Percentiles rank a stretch among this genome's conserved stretches.
Conservation (phyloP, 73 alveolate genomes). For the Uronychia setigera region DNA sequence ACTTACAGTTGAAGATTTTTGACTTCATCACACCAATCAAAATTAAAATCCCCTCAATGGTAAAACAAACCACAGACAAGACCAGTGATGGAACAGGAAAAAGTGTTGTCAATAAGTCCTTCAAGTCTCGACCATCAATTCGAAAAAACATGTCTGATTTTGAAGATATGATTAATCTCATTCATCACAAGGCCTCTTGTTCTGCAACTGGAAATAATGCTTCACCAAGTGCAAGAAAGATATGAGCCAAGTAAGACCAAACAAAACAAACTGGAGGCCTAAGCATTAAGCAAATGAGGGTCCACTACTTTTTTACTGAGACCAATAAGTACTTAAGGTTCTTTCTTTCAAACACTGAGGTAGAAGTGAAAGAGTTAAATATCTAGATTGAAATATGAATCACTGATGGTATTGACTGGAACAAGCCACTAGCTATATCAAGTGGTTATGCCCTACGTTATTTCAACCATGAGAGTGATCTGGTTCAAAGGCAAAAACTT, state of each 20-base stretch:
- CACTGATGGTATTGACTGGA: constrained; percentile 82
- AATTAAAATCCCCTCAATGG: too few species aligned
- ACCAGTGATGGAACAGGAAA: too few species aligned
- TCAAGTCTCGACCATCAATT: too few species aligned
- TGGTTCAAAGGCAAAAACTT: constrained; percentile 39
- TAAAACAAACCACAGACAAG: too few species aligned
- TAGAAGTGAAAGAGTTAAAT: background rate
- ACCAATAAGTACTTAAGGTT: constrained; percentile 33
- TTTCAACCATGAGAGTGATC: constrained; percentile 14
- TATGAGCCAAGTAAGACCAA: too few species aligned
- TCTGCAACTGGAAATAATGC: too few species aligned
- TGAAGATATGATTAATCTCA: too few species aligned
- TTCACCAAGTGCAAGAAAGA: too few species aligned
- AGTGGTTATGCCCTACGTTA: constrained; percentile 40
- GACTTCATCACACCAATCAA: constrained; percentile 44
- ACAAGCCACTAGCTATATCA: constrained; percentile 44
- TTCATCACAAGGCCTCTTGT: too few species aligned
- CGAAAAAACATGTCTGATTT: too few species aligned
- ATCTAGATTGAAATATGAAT: constrained; percentile 64
- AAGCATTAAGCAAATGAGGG: constrained; percentile 60
- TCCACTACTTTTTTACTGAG: constrained; percentile 80
- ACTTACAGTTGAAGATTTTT: constrained; percentile 39
- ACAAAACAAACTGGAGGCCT: too few species aligned
- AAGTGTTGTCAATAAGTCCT: too few species aligned
- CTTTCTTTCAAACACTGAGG: constrained; percentile 68